Evolutionary conservation across 164 flowering plant species (phyloP), one percentile per base, ranked within the genome.

Genomic region (Chloranthus sessilifolius): DNA sequence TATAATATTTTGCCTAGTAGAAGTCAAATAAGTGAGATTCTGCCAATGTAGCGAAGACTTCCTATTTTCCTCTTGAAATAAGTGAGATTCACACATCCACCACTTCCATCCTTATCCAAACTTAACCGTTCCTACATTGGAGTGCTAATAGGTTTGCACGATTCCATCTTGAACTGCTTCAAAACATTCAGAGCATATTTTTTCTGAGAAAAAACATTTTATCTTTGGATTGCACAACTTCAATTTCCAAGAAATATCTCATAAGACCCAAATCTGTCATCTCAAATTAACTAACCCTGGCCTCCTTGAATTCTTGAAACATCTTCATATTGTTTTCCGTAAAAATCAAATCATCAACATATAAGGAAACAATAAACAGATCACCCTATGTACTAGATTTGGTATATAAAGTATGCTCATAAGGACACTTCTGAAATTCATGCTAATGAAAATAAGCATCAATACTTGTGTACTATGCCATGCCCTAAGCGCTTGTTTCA

Each of bases 401-500:
- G 2, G 14, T 12, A 37, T 19, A 37, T 37, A 37, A 12, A 37
- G 40, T 12, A 6, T 7, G 8, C 17, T 16, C 2, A n/a, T n/a
- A n/a, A n/a, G n/a, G n/a, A n/a, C n/a, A n/a, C n/a, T n/a, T n/a
- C n/a, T n/a, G 17, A 37, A 37, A 37, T 12, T 19, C 40, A 37
- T 21, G 9, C 12, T 42, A 7, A 2, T 2, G 23, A 0, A 42
- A 42, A 22, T 42, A 2, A 1, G 9, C 3, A 19, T 42, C 25
- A 42, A 21, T 42, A 20, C 22, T 15, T 4, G 3, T 22, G 27
- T 42, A 17, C 45, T 26, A 42, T 42, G 45, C 45, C 45, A 42
- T 42, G 45, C 27, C 5, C 26, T 6, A 2, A 14, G 27, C 23
- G n/a, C 46, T 22, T 22, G 27, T n/a, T 42, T 42, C 14, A 42